phyloP scores from a whole-genome alignment of 495 filamentous ascomycete genomes.

The Neurospora sp. region DNA sequence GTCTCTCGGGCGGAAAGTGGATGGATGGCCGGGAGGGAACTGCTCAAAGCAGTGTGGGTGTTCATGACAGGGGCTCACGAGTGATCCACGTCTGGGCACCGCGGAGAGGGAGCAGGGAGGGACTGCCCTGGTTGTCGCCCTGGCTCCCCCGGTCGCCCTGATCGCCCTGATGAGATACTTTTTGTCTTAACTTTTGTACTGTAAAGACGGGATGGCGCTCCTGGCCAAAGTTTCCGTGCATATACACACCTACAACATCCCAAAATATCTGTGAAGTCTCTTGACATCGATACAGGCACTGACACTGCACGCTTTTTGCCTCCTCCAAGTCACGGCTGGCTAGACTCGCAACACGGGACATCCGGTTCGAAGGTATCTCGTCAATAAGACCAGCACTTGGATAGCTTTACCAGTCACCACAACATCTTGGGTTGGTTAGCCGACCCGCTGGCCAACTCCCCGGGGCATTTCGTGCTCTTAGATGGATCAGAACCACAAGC shows the following conservation, averaged over 20 bases:
- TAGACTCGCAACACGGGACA: not conserved
- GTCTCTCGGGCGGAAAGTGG: conserved; percentile 1
- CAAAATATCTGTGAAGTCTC: not conserved
- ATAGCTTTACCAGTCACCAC: not conserved
- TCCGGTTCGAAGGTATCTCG: not conserved
- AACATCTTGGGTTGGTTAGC: conserved; percentile 2
- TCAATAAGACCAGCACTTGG: not conserved
- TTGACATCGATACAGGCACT: not conserved
- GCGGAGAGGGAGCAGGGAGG: not conserved
- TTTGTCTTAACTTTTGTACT: not conserved
- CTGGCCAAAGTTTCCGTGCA: not conserved
- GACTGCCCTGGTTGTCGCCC: not conserved
- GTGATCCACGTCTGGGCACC: not conserved
- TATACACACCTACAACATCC: not conserved
- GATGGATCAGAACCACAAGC: not conserved
- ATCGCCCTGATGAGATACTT: not conserved
- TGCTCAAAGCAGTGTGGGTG: not conserved
- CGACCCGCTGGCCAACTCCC: conserved; percentile 10
- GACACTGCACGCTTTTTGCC: not conserved
- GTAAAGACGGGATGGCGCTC: not conserved
- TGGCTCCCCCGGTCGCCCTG: not conserved
- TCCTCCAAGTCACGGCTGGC: not conserved
- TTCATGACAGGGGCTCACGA: not conserved
- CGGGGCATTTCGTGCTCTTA: conserved; percentile 13
- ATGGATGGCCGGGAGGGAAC: conserved; percentile 2